Evolutionary conservation across 2,329 filamentous ascomycete genomes (phyloP).

Genomic region (Apiospora kogelbergensis): DNA sequence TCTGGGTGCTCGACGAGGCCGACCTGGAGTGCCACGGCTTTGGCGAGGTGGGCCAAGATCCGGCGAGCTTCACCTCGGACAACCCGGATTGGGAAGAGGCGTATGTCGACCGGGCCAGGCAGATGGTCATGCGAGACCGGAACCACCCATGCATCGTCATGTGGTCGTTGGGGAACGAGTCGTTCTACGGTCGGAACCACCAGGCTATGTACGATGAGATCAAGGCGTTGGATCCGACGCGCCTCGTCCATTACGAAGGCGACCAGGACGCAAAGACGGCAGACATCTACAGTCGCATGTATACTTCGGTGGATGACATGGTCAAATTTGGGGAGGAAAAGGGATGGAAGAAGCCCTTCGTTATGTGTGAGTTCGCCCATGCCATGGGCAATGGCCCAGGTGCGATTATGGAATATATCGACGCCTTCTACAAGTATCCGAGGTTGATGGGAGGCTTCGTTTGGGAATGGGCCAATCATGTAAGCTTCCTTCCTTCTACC

Average conservation of each 20-base stretch:
- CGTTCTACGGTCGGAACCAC: conserved; percentile 69
- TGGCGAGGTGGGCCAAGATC: conserved; percentile 38
- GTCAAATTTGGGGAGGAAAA: conserved; percentile 39
- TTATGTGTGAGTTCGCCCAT: conserved; percentile 56
- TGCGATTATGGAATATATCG: conserved; percentile 65
- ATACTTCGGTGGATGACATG: conserved; percentile 51
- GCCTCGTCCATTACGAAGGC: conserved; percentile 66
- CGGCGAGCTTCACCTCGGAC: conserved; percentile 54
- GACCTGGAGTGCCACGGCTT: conserved; percentile 57
- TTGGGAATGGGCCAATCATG: conserved; percentile 66
- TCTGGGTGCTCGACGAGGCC: conserved; percentile 62
- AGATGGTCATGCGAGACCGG: conserved; percentile 60
- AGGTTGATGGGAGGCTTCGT: conserved; percentile 64
- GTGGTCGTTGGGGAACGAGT: conserved; percentile 72
- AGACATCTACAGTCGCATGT: conserved; percentile 69
- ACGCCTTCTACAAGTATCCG: conserved; percentile 60
- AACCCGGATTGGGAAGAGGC: conserved; percentile 62
- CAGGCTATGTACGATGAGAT: conserved; percentile 66
- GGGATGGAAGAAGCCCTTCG: conserved; percentile 54
- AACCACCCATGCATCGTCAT: conserved; percentile 67
- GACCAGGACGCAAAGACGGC: conserved; percentile 57
- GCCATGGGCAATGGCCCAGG: conserved; percentile 76
- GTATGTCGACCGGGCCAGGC: conserved; percentile 65
- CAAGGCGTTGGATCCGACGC: conserved; percentile 53
- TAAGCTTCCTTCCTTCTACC: conserved; percentile 23